Evolutionary conservation across 371 early-diverging fungal species (phyloP).

Genomic region (Rhizoclosmatium hyalinum): DNA sequence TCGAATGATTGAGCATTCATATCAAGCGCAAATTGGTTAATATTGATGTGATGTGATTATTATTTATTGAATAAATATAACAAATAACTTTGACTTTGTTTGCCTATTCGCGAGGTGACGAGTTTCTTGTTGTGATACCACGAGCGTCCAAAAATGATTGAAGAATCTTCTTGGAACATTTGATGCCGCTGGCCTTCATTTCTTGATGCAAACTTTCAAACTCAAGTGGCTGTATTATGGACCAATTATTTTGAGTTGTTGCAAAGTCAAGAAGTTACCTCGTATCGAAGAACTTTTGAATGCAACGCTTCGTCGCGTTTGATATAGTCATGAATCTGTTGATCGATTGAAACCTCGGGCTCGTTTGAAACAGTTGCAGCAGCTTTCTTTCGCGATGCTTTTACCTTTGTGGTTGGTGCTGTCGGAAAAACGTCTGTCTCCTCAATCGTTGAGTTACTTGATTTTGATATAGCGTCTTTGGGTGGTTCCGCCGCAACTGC

Average conservation of each 20-base stretch:
- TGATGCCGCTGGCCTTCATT: neutral
- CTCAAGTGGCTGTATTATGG: constrained; percentile 2
- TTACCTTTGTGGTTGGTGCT: neutral
- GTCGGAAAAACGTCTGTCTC: neutral
- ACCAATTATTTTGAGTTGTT: neutral
- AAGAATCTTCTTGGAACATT: constrained; percentile 18
- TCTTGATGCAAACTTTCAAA: constrained; percentile 10
- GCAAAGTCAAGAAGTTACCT: neutral
- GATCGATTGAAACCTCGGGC: neutral
- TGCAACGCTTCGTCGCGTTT: neutral
- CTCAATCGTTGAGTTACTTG: neutral
- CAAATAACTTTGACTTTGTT: neutral
- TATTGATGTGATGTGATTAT: neutral
- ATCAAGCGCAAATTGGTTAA: no score
- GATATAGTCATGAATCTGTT: neutral
- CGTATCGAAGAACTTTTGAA: neutral
- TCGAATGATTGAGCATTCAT: constrained; percentile 9
- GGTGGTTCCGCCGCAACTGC: neutral
- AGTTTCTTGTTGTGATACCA: constrained; percentile 7
- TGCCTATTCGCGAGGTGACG: neutral
- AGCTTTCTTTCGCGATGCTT: neutral
- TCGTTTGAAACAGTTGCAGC: neutral
- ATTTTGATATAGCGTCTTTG: neutral
- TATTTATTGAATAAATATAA: neutral
- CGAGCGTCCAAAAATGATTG: constrained; percentile 19